Evolutionary conservation across 2,329 filamentous ascomycete species (phyloP).

Genomic region (Cladobotryum mycophilum): DNA sequence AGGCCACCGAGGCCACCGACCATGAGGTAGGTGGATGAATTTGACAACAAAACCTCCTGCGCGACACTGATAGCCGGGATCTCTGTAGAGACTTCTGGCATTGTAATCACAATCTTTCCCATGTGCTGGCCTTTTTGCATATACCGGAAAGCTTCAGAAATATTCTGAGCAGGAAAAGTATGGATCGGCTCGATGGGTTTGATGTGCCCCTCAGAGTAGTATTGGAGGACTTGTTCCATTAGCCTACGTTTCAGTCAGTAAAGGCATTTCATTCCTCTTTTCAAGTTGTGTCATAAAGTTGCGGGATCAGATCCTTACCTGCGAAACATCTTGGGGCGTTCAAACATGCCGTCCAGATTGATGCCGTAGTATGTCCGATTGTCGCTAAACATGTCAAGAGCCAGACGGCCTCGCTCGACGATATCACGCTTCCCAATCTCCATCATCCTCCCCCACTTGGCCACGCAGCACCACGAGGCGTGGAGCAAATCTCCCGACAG

Average conservation of each 20-base stretch:
- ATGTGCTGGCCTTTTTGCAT: conserved; percentile 16
- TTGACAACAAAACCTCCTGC: conserved; percentile 1
- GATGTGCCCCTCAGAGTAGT: conserved; percentile 1
- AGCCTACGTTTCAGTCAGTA: neutral
- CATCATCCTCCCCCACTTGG: conserved; percentile 37
- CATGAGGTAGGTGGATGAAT: conserved; percentile 15
- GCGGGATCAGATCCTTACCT: neutral
- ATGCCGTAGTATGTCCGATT: conserved; percentile 30
- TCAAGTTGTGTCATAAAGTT: neutral
- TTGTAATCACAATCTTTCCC: conserved; percentile 14
- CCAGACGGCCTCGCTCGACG: conserved; percentile 31
- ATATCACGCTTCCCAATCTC: conserved; percentile 42
- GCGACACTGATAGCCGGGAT: neutral
- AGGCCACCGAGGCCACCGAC: conserved; percentile 18
- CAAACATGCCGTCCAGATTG: conserved; percentile 15
- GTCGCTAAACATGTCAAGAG: conserved; percentile 38
- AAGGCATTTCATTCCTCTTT: neutral
- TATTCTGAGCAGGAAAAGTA: conserved; percentile 9
- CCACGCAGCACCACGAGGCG: conserved; percentile 38
- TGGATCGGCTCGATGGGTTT: conserved; percentile 10
- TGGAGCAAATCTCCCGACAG: conserved; percentile 35
- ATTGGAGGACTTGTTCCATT: conserved; percentile 1
- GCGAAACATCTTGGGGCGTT: neutral
- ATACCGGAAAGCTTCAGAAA: conserved; percentile 12
- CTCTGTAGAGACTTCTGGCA: conserved; percentile 10